Evolutionary conservation across 2,329 filamentous ascomycete species (phyloP).

Genomic region (Aspergillus brunneoviolaceus): DNA sequence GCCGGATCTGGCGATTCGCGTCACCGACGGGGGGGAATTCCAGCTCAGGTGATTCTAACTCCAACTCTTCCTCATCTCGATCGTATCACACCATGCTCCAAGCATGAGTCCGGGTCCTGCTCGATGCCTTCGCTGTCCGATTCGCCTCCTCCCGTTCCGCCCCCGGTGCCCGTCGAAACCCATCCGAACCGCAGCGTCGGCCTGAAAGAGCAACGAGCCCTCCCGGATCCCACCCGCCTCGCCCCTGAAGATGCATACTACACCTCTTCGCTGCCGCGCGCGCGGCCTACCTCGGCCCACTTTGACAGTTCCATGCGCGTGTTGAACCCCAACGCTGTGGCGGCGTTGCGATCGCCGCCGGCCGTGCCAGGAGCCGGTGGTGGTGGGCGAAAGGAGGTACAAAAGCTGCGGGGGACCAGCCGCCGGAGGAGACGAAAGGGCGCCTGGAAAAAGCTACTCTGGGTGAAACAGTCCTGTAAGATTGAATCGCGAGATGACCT

Average conservation of each 20-base stretch:
- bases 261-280: slow-evolving; percentile 60
- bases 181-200: slow-evolving; percentile 44
- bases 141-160: slow-evolving; percentile 40
- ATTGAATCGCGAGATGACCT: slow-evolving; percentile 9
- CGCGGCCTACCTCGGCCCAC: slow-evolving; percentile 40
- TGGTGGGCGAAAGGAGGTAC: slow-evolving; percentile 43
- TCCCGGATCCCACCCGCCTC: slow-evolving; percentile 65
- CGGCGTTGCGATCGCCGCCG: slow-evolving; percentile 44
- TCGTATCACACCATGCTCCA: slow-evolving; percentile 27
- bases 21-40: neutral
- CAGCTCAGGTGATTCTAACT: neutral
- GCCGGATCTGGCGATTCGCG: neutral
- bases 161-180: slow-evolving; percentile 48
- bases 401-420: slow-evolving; percentile 58
- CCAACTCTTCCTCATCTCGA: neutral
- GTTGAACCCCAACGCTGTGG: slow-evolving; percentile 41
- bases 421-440: slow-evolving; percentile 68
- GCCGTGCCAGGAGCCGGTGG: slow-evolving; percentile 40
- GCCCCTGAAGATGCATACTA: slow-evolving; percentile 83
- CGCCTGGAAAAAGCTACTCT: slow-evolving; percentile 92
- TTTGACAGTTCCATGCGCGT: slow-evolving; percentile 37
- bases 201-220: slow-evolving; percentile 39
- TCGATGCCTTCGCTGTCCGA: slow-evolving; percentile 36
- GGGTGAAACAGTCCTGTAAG: slow-evolving; percentile 94
- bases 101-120: slow-evolving; percentile 28